Conservation (phyloP, 2,329 filamentous ascomycete species). For the Leptographium radiaticola region DNA sequence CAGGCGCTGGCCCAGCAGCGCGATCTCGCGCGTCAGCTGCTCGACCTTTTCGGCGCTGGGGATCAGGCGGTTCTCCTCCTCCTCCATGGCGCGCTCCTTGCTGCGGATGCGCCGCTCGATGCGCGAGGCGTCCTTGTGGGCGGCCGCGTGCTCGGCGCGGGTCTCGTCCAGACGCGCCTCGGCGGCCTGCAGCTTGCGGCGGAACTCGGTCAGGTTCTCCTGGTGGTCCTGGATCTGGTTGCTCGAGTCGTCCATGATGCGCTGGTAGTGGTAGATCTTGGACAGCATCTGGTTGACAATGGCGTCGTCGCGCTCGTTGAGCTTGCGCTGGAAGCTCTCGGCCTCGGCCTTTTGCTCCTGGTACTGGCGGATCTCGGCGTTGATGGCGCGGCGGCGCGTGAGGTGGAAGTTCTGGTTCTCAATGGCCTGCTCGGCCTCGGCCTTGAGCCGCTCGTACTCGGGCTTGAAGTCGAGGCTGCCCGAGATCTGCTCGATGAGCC, state of each 20-base stretch:
- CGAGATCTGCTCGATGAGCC: slow-evolving; percentile 93
- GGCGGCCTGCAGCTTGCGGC: slow-evolving; percentile 75
- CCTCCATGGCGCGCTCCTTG: slow-evolving; percentile 79
- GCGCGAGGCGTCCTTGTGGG: slow-evolving; percentile 62
- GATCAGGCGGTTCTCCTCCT: slow-evolving; percentile 71
- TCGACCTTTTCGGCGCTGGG: slow-evolving; percentile 87
- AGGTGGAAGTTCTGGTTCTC: slow-evolving; percentile 85
- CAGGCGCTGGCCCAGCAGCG: slow-evolving; percentile 54
- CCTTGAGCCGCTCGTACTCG: slow-evolving; percentile 85
- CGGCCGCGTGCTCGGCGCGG: slow-evolving; percentile 67
- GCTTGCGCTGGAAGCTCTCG: slow-evolving; percentile 84
- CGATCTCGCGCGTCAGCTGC: slow-evolving; percentile 59
- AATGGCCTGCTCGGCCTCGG: slow-evolving; percentile 70
- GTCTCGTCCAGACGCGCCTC: slow-evolving; percentile 70
- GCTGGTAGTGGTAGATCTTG: slow-evolving; percentile 94
- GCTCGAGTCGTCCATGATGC: slow-evolving; percentile 82
- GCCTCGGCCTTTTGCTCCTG: slow-evolving; percentile 94
- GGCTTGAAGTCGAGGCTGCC: slow-evolving; percentile 89
- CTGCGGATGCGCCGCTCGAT: slow-evolving; percentile 72
- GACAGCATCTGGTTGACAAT: slow-evolving; percentile 89
- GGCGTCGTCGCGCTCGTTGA: slow-evolving; percentile 78
- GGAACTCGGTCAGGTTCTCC: slow-evolving; percentile 85
- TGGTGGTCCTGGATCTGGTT: slow-evolving; percentile 86
- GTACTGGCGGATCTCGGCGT: slow-evolving; percentile 95
- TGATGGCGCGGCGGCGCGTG: slow-evolving; percentile 81